phyloP scores from a whole-genome alignment of 768 basidiomycete genomes.

The Pisolithus orientalis region DNA sequence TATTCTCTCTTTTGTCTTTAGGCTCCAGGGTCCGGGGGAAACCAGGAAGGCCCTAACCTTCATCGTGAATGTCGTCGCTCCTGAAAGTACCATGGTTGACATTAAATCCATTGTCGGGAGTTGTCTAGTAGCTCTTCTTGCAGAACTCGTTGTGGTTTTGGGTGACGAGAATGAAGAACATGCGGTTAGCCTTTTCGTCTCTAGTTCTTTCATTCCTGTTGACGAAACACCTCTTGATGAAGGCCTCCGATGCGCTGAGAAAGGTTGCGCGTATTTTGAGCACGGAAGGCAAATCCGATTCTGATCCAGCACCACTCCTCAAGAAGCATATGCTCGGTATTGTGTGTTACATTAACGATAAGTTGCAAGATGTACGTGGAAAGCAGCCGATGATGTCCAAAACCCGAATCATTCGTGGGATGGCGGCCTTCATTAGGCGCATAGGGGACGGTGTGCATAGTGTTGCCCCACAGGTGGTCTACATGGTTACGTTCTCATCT shows the following conservation, averaged over 20 bases:
- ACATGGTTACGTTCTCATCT: neutral
- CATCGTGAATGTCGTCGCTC: slow-evolving; percentile 51
- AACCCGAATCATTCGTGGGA: slow-evolving; percentile 69
- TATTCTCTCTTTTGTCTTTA: slow-evolving; percentile 63
- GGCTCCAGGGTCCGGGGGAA: slow-evolving; percentile 46
- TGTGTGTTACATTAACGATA: slow-evolving; percentile 78
- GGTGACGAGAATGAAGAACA: slow-evolving; percentile 57
- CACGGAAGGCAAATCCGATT: slow-evolving; percentile 19
- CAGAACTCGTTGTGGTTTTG: slow-evolving; percentile 68
- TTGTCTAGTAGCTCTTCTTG: slow-evolving; percentile 62
- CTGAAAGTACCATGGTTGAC: slow-evolving; percentile 37
- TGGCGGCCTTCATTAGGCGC: slow-evolving; percentile 64
- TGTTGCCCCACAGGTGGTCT: slow-evolving; percentile 80
- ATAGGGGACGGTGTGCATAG: slow-evolving; percentile 68
- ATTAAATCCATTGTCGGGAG: slow-evolving; percentile 54
- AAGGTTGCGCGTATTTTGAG: slow-evolving; percentile 34
- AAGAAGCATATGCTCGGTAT: slow-evolving; percentile 78
- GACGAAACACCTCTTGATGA: slow-evolving; percentile 33
- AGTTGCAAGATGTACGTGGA: slow-evolving; percentile 77
- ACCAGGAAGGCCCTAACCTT: slow-evolving; percentile 59
- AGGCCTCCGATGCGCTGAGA: slow-evolving; percentile 43
- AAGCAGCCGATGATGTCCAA: slow-evolving; percentile 67
- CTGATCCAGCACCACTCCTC: slow-evolving; percentile 54
- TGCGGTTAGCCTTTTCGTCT: slow-evolving; percentile 34
- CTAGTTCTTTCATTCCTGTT: slow-evolving; percentile 12